phyloP scores from a whole-genome alignment of 495 filamentous ascomycete genomes.

The Hypomontagnella submonticulosa region DNA sequence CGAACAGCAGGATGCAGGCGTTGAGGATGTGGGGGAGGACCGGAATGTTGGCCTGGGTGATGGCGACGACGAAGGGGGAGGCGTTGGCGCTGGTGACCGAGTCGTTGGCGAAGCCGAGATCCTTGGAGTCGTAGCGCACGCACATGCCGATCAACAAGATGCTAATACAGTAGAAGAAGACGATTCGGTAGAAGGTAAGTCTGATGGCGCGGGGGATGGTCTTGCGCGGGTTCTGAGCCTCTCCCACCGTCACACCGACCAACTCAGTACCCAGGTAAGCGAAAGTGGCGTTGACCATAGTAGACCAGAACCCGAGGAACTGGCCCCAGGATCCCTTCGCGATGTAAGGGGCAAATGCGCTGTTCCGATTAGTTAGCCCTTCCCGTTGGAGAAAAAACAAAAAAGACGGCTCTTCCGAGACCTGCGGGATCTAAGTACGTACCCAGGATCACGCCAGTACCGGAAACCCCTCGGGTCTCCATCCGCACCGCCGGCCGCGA shows the following conservation, averaged over 20 bases:
- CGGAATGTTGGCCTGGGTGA: constrained; percentile 69
- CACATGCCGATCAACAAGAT: constrained; percentile 79
- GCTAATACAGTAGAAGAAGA: constrained; percentile 78
- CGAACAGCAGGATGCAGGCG: constrained; percentile 81
- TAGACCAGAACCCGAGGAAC: constrained; percentile 83
- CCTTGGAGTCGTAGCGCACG: constrained; percentile 66
- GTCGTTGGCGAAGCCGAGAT: constrained; percentile 66
- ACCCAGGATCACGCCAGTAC: constrained; percentile 81
- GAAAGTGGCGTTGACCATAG: constrained; percentile 81
- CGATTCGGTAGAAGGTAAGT: constrained; percentile 78
- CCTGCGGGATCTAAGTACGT: constrained; percentile 56
- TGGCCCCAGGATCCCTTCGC: constrained; percentile 60
- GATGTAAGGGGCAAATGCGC: constrained; percentile 72
- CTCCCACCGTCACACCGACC: constrained; percentile 81
- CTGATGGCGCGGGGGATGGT: constrained; percentile 77
- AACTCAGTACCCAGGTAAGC: constrained; percentile 88
- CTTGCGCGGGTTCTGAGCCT: constrained; percentile 81
- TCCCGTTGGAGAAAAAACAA: constrained; percentile 6
- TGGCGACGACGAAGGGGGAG: constrained; percentile 74
- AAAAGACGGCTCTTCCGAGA: not conserved
- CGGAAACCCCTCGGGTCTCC: constrained; percentile 78
- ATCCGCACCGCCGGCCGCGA: constrained; percentile 81
- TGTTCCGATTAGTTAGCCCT: constrained; percentile 55
- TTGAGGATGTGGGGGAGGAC: constrained; percentile 80
- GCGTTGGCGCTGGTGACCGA: constrained; percentile 65